Conservation (phyloP, 2,329 filamentous ascomycete genomes). For the Sporothrix brunneoviolacea region DNA sequence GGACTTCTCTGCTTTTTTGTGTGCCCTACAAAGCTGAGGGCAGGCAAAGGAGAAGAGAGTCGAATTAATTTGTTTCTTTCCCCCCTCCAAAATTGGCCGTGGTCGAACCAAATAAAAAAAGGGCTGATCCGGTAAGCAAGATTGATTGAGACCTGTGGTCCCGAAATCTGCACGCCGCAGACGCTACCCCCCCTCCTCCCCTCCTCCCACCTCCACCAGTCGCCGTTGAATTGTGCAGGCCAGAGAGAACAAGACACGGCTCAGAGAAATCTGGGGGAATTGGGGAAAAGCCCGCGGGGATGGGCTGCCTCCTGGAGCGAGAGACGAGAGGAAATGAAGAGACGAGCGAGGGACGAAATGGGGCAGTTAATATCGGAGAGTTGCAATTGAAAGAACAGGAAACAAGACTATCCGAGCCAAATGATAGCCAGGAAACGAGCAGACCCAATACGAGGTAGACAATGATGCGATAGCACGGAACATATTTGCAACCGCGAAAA, state of each 20-base stretch:
- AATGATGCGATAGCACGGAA: too few relatives aligned
- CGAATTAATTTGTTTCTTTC: too few relatives aligned
- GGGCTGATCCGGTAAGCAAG: constrained; percentile 6
- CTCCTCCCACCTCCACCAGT: background rate
- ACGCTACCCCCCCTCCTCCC: constrained; percentile 5
- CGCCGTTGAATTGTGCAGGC: background rate
- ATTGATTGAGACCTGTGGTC: constrained; percentile 1
- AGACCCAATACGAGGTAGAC: too few relatives aligned
- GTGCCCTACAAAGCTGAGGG: background rate
- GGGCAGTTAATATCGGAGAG: too few relatives aligned
- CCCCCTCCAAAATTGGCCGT: too few relatives aligned
- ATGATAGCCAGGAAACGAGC: too few relatives aligned
- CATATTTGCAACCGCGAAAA: too few relatives aligned
- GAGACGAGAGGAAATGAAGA: background rate
- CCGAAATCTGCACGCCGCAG: background rate
- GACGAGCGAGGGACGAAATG: background rate
- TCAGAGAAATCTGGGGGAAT: background rate
- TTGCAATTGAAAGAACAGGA: too few relatives aligned
- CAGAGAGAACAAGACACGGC: background rate
- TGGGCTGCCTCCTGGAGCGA: constrained; percentile 1
- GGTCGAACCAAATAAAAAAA: constrained; percentile 3
- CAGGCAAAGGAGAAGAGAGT: too few relatives aligned
- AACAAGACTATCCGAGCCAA: too few relatives aligned
- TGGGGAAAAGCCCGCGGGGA: background rate
- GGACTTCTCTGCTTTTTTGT: background rate